Evolutionary conservation across 177 flowering plant genomes (phyloP).

Genomic region (Vitis hybrid): DNA sequence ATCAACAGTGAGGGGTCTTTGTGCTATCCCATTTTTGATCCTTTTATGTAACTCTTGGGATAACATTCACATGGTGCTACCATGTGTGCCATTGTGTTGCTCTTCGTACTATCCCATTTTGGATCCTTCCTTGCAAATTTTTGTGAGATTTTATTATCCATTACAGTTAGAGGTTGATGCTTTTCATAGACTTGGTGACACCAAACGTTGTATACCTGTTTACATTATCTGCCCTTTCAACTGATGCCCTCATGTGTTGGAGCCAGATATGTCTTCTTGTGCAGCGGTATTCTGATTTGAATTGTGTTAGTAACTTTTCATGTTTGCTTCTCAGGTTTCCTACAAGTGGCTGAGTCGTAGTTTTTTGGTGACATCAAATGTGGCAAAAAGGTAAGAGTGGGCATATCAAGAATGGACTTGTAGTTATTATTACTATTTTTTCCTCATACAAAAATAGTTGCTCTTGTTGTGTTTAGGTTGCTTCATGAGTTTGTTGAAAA

Average conservation of each 20-base stretch:
- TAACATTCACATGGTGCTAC: too few relatives aligned
- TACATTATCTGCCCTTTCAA: not conserved
- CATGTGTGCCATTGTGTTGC: too few relatives aligned
- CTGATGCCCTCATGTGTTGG: not conserved
- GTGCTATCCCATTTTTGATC: too few relatives aligned
- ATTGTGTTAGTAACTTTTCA: not conserved
- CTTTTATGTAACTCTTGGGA: too few relatives aligned
- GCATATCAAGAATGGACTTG: not conserved
- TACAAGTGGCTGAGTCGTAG: conserved; percentile 97
- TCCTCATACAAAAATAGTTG: not conserved
- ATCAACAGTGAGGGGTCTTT: too few relatives aligned
- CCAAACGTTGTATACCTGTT: not conserved
- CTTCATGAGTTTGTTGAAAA: conserved; percentile 78
- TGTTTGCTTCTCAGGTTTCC: conserved; percentile 60
- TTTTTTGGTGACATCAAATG: conserved; percentile 73
- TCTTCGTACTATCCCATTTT: too few relatives aligned
- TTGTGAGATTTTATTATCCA: too few relatives aligned
- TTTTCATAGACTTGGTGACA: not conserved
- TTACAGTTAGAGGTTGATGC: too few relatives aligned
- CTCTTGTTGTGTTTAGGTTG: conserved; percentile 43
- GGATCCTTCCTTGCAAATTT: too few relatives aligned
- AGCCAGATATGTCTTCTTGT: not conserved
- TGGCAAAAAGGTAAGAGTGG: conserved; percentile 70
- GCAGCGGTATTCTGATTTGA: not conserved
- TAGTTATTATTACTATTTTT: not conserved